A percentile compares a stretch with the other conserved stretches of the same genome.
Evolutionary conservation across 2,329 filamentous ascomycete species (phyloP).

Genomic region (Pyrenophora tritici-repentis): DNA sequence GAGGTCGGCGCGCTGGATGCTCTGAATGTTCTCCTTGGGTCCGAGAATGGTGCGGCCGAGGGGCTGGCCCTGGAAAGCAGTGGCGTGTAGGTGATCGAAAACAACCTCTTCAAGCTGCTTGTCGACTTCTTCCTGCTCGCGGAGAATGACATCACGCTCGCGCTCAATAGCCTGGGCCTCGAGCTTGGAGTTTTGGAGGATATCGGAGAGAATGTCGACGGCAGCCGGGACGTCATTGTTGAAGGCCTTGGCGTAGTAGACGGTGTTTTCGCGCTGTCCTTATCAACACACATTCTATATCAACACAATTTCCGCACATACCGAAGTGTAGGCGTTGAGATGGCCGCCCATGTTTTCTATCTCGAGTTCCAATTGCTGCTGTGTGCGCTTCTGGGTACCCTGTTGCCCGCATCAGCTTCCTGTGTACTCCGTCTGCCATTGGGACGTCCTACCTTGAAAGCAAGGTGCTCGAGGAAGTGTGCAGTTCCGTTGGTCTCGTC

Average conservation of each 20-base stretch:
- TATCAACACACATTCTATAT: constrained; percentile 30
- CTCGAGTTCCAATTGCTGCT: constrained; percentile 97
- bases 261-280: constrained; percentile 88
- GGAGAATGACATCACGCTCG: constrained; percentile 97
- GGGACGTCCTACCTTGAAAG: constrained; percentile 80
- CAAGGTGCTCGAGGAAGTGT: constrained; percentile 99
- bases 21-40: constrained; percentile 96
- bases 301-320: constrained; percentile 55
- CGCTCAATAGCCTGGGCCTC: constrained; percentile 91
- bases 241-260: constrained; percentile 99
- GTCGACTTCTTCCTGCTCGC: constrained; percentile 99
- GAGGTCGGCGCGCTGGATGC: constrained; percentile 90
- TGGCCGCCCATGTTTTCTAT: constrained; percentile 99
- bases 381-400: constrained; percentile 92
- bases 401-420: constrained; percentile 48
- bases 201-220: constrained; percentile 98
- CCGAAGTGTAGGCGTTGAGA: constrained; percentile 98
- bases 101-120: constrained; percentile 99
- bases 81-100: constrained; percentile 98
- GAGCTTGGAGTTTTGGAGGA: constrained; percentile 99
- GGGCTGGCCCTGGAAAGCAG: constrained; percentile 94
- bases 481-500: constrained; percentile 98
- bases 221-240: constrained; percentile 95
- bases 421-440: constrained; percentile 8
- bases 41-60: constrained; percentile 97